Evolutionary conservation across 2,329 filamentous ascomycete genomes (phyloP).

Genomic region (Pseudogymnoascus sp.): DNA sequence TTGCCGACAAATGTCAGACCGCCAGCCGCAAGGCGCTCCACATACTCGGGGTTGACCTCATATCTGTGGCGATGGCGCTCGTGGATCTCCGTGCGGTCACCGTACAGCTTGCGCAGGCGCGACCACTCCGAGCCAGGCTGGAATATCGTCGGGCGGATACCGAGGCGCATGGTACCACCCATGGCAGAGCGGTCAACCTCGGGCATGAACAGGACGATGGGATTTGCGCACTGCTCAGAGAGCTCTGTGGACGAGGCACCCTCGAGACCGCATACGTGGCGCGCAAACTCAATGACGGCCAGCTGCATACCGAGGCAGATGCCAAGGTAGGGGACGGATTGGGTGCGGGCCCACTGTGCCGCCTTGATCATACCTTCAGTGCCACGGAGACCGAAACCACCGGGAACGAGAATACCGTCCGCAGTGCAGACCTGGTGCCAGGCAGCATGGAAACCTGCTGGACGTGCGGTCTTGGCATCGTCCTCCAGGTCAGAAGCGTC

Average conservation of each 20-base stretch:
- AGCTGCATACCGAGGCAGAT: conserved; percentile 91
- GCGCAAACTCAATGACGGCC: conserved; percentile 81
- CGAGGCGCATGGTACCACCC: conserved; percentile 82
- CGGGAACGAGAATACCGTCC: conserved; percentile 49
- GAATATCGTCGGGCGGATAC: conserved; percentile 66
- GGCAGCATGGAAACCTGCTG: conserved; percentile 71
- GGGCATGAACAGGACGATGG: conserved; percentile 84
- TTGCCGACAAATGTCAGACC: conserved; percentile 73
- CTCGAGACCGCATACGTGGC: conserved; percentile 60
- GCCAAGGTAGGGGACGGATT: conserved; percentile 74
- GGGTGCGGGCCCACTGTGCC: conserved; percentile 77
- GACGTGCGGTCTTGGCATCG: conserved; percentile 48
- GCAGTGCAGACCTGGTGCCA: conserved; percentile 75
- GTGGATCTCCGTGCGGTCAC: conserved; percentile 42
- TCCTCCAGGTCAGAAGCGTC: conserved; percentile 79
- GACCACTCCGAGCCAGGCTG: conserved; percentile 70
- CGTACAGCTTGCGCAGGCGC: conserved; percentile 67
- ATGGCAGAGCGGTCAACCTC: conserved; percentile 69
- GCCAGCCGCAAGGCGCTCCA: conserved; percentile 56
- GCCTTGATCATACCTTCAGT: conserved; percentile 85
- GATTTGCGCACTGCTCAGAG: conserved; percentile 20
- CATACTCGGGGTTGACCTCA: conserved; percentile 76
- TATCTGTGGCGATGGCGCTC: conserved; percentile 86
- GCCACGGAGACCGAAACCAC: conserved; percentile 63
- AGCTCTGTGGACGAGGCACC: conserved; percentile 28